Evolutionary conservation across 805 yeast genomes (phyloP), one percentile per base, ranked within the genome.

Genomic region (Myxozyma mucilagina): DNA sequence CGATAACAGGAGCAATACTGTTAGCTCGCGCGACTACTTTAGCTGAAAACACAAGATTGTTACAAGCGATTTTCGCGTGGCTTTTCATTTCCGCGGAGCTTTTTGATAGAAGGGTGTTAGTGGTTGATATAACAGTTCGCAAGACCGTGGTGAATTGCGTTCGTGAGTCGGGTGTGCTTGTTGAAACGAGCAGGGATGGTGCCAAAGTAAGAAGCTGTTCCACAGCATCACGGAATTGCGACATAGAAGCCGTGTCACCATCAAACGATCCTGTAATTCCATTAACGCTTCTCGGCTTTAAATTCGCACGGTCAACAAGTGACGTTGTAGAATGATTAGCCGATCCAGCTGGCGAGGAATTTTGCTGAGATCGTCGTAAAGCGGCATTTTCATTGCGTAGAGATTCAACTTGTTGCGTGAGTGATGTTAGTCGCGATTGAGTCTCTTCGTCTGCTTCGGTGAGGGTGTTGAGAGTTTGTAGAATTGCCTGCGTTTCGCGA

Each of bases 381-480:
- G 71, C 71, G 42, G 68, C 66, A 14, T 73, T 68, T 52, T 77
- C 79, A 2, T 68, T 59, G 58, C 75, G 69, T 20, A 74, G 66
- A 9, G 53, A 53, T 39, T 71, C 71, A 4, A 73, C 63, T 31
- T 72, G 67, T 13, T 59, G 48, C 31, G 64, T 57, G 29, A 68
- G 61, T 13, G 56, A 65, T 44, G 68, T 68, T 45, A 68, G 64
- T 5, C 68, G 53, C 5, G 65, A 62, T 49, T 60, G 31, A 5
- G 58, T 51, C 29, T 57, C 57, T 13, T 51, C 41, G 18, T 63
- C 67, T 53, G 61, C 64, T 47, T 68, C 68, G 7, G 78, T 71
- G 38, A 76, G 70, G 1, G 68, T 61, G n/a, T 76, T 69, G 79
- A 77, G 74, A 50, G 77, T 79, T 6, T 60, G 65, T 18, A 77